Evolutionary conservation across 129 eudicot genomes (phyloP), one percentile per base, ranked within the genome.

Genomic region (Kitagawia praeruptora): DNA sequence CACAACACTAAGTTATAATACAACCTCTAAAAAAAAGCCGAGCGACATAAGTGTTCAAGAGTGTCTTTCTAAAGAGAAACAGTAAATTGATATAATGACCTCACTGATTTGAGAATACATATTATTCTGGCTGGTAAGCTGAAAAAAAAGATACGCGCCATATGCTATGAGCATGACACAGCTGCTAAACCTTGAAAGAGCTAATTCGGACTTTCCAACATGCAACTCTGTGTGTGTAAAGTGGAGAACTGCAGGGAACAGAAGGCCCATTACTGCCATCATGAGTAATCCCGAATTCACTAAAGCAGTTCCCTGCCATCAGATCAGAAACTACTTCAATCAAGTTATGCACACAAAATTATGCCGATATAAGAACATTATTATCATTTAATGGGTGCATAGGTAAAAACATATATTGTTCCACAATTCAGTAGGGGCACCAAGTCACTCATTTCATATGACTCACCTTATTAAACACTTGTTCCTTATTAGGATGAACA

Each of bases 171-270:
- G 96, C 96, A 93, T 88, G 56, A 91, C 76, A 77, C 93, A 89
- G 86, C 98, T 91, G 85, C 94, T 93, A 82, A 89, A 89, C 85
- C 97, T 87, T n/a, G 98, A 93, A 83, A 93, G 93, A 40, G 88
- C 88, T 63, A 91, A 77, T 75, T 89, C 93, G 8, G 98, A 93
- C 78, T 54, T 84, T 79, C 92, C 92, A 80, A 66, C 74, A 84
- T 89, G 92, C 83, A 91, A 81, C 85, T 91, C 97, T 0, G 97
- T 87, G 76, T 85, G 92, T 5, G 97, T 91, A 75, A 85, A 84
- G 48, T 91, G 92, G 76, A 91, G 90, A 78, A 91, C 97, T 54
- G 97, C 90, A 23, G 93, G 97, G 81, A 91, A 89, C 64, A 91
- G 85, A 66, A 89, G 84, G 63, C 97, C 87, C 93, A 91, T 91